These are phyloP conservation scores for Achaetomiella virescens DNA, from an alignment of 495 filamentous ascomycete genomes.

Conservation along the genomic window DNA sequence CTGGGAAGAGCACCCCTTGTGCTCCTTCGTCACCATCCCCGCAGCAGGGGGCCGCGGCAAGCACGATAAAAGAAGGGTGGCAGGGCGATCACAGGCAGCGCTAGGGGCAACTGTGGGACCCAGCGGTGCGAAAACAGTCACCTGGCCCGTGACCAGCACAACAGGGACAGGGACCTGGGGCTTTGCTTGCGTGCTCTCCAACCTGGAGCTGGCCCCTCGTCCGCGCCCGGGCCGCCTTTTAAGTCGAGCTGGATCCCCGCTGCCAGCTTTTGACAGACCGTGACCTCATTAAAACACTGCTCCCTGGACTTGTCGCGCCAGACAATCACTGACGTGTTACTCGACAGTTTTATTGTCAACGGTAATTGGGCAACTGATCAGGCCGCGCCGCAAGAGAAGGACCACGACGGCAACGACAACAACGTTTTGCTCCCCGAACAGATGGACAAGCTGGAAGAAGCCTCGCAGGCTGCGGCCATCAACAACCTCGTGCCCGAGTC, in stretches of 20 bases:
- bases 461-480: conserved; percentile 45
- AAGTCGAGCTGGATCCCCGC: conserved; percentile 14
- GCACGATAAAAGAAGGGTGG: not conserved
- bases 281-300: not conserved
- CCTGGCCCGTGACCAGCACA: conserved; percentile 10
- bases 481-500: conserved; percentile 56
- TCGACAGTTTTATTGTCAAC: conserved; percentile 80
- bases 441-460: conserved; percentile 32
- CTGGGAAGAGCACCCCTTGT: too few relatives aligned
- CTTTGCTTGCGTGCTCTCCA: conserved; percentile 5
- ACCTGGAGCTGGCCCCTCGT: conserved; percentile 7
- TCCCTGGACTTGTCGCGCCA: not conserved
- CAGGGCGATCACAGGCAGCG: conserved; percentile 4
- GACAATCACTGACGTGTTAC: conserved; percentile 15
- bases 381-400: conserved; percentile 68
- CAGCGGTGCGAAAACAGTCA: conserved; percentile 10
- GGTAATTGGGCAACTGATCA: conserved; percentile 76
- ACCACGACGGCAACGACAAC: conserved; percentile 73
- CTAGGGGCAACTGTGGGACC: conserved; percentile 10
- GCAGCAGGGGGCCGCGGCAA: not conserved
- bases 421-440: conserved; percentile 77
- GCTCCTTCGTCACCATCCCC: not conserved
- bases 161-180: conserved; percentile 7
- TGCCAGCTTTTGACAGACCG: not conserved
- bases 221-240: conserved; percentile 3